Evolutionary conservation across 176 grass and related monocot genomes (phyloP).

Genomic region (Dactylis glomerata): DNA sequence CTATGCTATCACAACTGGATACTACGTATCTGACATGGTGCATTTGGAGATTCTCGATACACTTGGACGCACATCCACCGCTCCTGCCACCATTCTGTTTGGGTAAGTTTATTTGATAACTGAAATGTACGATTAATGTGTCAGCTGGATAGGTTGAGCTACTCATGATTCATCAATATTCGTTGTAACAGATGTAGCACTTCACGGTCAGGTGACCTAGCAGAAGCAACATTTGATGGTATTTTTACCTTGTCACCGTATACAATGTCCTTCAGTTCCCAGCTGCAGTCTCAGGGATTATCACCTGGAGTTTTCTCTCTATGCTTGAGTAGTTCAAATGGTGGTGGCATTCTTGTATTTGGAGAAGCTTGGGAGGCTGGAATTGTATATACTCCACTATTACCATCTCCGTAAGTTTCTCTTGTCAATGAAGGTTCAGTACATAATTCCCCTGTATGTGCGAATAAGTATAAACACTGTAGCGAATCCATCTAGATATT

Average conservation of each 20-base stretch:
- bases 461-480: background rate
- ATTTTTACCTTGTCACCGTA: background rate
- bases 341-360: background rate
- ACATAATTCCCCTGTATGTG: background rate
- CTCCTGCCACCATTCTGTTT: background rate
- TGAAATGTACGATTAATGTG: background rate
- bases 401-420: background rate
- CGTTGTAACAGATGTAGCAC: background rate
- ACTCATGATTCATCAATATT: background rate
- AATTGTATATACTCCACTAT: background rate
- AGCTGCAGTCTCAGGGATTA: background rate
- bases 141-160: background rate
- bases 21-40: background rate
- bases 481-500: background rate
- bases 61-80: background rate
- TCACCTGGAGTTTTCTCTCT: background rate
- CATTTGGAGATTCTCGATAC: background rate
- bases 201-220: background rate
- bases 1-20: background rate
- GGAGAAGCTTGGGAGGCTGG: background rate
- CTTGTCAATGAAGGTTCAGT: background rate
- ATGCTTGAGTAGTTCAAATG: background rate
- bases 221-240: background rate
- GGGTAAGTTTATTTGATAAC: background rate
- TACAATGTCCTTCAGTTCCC: background rate